phyloP scores from a whole-genome alignment of 176 grass and related monocot genomes.

The Saccharum spontaneum region DNA sequence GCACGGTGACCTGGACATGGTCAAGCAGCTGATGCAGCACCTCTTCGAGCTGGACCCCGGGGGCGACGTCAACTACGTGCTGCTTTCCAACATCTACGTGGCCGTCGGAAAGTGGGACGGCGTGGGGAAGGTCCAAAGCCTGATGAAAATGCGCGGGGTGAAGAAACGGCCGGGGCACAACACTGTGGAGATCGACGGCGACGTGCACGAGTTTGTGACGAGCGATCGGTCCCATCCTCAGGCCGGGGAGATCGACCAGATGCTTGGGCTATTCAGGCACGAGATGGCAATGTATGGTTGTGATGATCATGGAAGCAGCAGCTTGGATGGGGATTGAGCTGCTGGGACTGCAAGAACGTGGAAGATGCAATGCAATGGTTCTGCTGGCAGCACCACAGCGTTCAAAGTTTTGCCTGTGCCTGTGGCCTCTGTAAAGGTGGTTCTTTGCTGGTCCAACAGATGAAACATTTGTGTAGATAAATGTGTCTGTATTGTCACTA shows the following conservation, averaged over 20 bases:
- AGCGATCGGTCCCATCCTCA: conserved; percentile 46
- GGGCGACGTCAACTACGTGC: conserved; percentile 58
- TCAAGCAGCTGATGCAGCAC: conserved; percentile 56
- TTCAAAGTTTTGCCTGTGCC: background rate
- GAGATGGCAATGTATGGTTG: conserved; percentile 35
- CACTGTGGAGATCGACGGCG: conserved; percentile 53
- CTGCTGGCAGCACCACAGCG: background rate
- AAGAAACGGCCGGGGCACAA: conserved; percentile 62
- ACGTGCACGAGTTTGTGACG: conserved; percentile 60
- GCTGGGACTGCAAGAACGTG: background rate
- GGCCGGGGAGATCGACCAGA: conserved; percentile 36
- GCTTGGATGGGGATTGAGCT: conserved; percentile 13
- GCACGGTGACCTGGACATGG: conserved; percentile 48
- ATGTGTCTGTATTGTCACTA: too few relatives aligned
- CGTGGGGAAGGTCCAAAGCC: conserved; percentile 41
- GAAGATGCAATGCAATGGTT: background rate
- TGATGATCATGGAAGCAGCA: background rate
- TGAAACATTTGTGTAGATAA: too few relatives aligned
- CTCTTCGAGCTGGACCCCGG: conserved; percentile 62
- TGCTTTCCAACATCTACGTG: conserved; percentile 76
- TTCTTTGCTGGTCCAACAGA: background rate
- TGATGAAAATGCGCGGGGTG: conserved; percentile 57
- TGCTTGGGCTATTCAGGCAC: conserved; percentile 46
- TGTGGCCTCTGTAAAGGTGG: background rate
- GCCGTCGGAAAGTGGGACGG: conserved; percentile 55